Evolutionary conservation across 2,329 filamentous ascomycete species (phyloP), one percentile per base, ranked within the genome.

Genomic region (Xylariaceae sp.): DNA sequence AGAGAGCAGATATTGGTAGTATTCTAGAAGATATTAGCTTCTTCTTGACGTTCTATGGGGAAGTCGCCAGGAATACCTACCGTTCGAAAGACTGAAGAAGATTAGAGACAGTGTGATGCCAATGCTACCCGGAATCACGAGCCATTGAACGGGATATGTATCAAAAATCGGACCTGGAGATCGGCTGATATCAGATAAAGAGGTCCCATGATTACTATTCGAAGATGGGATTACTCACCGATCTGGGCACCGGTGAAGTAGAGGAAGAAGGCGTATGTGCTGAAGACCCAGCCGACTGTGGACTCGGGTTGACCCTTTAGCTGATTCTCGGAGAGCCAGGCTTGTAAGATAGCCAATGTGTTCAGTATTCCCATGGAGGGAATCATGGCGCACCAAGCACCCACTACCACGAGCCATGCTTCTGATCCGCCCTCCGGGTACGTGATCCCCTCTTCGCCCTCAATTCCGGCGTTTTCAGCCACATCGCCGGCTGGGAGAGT

Each of bases 191-290:
- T 60, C 53, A 58, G 56, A 23, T 39, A 30, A 18, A 39, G 13
- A n/a, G 37, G 13, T 13, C 10, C 17, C 45, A 5, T 18, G 35
- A 49, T 11, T 13, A 15, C 6, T 45, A 3, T 18, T 44, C 7
- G 9, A 9, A 10, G 6, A 15, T 18, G 13, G n/a, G 6, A 15
- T 18, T 53, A 58, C 59, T 37, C 51, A 62, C 59, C 59, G 6
- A 56, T 62, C 13, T 62, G 60, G 15, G 60, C 57, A 18, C 57
- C 60, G 5, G 54, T 59, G n/a, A 62, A 62, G 45, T 62, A 62
- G 39, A 62, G 60, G 23, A 62, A 62, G 54, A 62, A 62, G 39
- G 57, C 60, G n/a, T 62, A 62, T 2, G 60, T 59, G 57, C 60
- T 62, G 57, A 62, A 62, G 34, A 62, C 50, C 60, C 57, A 62